These are phyloP conservation scores for Austroboletus olivaceoglutinosus DNA, from an alignment of 1,284 basidiomycete species.

Conservation along the genomic window DNA sequence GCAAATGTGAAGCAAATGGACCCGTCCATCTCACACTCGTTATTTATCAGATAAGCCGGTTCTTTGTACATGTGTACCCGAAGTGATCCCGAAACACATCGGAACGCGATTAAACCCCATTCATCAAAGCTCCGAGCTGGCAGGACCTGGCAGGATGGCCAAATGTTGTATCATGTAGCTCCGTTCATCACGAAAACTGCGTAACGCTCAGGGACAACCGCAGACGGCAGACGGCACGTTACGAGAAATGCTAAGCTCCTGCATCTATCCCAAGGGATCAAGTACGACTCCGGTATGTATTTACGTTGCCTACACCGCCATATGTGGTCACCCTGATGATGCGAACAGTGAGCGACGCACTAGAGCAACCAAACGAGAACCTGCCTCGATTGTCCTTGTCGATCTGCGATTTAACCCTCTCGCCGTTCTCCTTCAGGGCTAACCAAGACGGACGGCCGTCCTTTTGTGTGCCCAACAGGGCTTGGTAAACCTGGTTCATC, in stretches of 20 bases:
- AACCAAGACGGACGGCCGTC: slow-evolving; percentile 53
- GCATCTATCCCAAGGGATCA: not conserved
- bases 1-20: not conserved
- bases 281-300: not conserved
- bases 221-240: no score
- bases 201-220: no score
- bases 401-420: slow-evolving; percentile 30
- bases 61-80: not conserved
- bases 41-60: slow-evolving; percentile 16
- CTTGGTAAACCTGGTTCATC: slow-evolving; percentile 49
- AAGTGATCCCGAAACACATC: not conserved
- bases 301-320: not conserved
- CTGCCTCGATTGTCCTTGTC: slow-evolving; percentile 36
- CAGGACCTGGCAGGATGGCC: no score
- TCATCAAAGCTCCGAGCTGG: no score
- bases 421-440: slow-evolving; percentile 49
- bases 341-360: not conserved
- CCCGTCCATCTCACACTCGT: not conserved
- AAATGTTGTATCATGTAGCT: no score
- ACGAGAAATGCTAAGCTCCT: no score
- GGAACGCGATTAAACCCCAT: no score
- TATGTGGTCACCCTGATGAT: no score
- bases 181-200: no score
- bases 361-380: not conserved
- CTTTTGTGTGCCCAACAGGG: slow-evolving; percentile 55